Conservation (phyloP, 2,329 filamentous ascomycete species). For the Penicillium rolfsii region DNA sequence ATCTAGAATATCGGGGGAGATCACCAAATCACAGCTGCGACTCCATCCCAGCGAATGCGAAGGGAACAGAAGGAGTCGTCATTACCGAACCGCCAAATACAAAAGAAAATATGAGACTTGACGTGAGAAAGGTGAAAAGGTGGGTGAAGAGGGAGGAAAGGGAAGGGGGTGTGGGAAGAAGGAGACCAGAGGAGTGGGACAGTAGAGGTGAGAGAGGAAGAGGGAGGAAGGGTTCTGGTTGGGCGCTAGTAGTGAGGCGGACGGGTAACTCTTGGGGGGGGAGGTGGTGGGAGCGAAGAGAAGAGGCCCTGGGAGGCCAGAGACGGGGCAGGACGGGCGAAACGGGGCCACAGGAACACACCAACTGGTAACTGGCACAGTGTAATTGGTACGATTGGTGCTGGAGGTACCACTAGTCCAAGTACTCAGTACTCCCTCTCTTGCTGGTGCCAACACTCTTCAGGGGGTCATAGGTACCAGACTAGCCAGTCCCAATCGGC, state of each 20-base stretch:
- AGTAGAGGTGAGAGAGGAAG: constrained; percentile 13
- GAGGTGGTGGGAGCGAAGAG: neutral
- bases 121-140: constrained; percentile 15
- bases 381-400: too few species aligned
- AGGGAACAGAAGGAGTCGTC: constrained; percentile 26
- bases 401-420: neutral
- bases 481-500: neutral
- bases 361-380: neutral
- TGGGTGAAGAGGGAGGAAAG: constrained; percentile 17
- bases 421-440: constrained; percentile 20
- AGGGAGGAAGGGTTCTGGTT: constrained; percentile 9
- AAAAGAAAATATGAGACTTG: constrained; percentile 25
- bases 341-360: neutral
- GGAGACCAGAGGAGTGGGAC: neutral
- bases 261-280: constrained; percentile 8
- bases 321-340: neutral
- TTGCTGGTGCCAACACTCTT: neutral
- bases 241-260: constrained; percentile 24
- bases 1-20: constrained; percentile 23
- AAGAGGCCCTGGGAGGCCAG: neutral
- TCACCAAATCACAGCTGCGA: constrained; percentile 35
- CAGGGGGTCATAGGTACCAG: neutral
- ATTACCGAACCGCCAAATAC: constrained; percentile 26
- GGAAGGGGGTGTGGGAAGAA: constrained; percentile 17
- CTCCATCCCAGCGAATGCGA: constrained; percentile 27